Base-by-base conservation (phyloP, 2,329 filamentous ascomycete species). In the Neobulgaria alba region DNA sequence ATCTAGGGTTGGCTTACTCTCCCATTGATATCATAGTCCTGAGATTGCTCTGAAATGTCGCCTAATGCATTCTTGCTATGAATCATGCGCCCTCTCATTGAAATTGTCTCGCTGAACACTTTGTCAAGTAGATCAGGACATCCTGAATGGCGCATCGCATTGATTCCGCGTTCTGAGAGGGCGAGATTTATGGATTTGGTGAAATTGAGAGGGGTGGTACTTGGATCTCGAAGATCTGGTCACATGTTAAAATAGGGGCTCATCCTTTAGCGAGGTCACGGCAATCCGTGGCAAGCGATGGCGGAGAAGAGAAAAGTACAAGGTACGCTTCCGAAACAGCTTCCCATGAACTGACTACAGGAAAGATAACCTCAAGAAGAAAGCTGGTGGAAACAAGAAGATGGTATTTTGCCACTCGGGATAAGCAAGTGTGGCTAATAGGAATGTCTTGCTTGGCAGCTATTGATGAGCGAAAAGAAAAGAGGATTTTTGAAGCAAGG, bases 131-230 rank as follows among this genome's bases (percentile, higher is more conserved):
- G 72, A 3, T 70, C 72, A 3, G 76, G 65, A 21, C 79, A 73
- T 18, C 77, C 75, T 1, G 85, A 77, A 53, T 84, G 69, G 38
- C 76, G 75, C 64, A 98, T 81, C 16, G 90, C 85, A 61, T 92
- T 85, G 61, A 96, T 89, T 21, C 92, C 92, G 43, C 92, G 79
- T 61, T 96, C 89, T 0, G 92, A 96, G 1, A 98, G 71, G 16
- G 92, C 90, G 41, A 98, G 67, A 59, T 98, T 98, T 68, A 98
- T 98, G n/a, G 92, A 96, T 62, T 88, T 94, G 46, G 89, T 94
- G 59, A 95, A 95, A 63, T 95, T 95, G 46, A 96, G 71, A 3
- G 90, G 89, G 20, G 80, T 79, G 1, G 85, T 95, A 2, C 77
- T 74, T 2, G 84, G 80, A 60, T 93, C 80, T 30, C 92, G 80